Evolutionary conservation across 306 rosid genomes (phyloP), one percentile per base, ranked within the genome.

Genomic region (Rubus parviflorus): DNA sequence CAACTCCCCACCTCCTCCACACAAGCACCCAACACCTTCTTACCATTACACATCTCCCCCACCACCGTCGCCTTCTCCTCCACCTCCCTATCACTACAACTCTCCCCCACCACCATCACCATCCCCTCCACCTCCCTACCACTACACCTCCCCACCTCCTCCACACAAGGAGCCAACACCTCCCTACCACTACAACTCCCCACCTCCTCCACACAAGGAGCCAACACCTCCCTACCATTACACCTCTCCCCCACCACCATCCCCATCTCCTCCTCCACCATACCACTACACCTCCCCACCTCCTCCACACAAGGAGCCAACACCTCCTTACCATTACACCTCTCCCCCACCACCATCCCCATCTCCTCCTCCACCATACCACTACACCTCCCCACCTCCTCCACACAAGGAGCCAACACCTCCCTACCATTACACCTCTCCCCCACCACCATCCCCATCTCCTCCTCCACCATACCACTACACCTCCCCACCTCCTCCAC

Each of bases 121-220:
- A n/a, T n/a, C 52, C 5, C 79, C 77, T 0, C 81, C 81, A 0
- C 84, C 71, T 16, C 77, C 82, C 0, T 86, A 86, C 60, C 52
- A 72, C 2, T 85, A 87, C 75, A 73, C 75, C 0, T 70, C 73
- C 0, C 74, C 81, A 0, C 88, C 83, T 0, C 85, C 81, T 0
- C 88, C 85, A 5, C 88, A 0, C 81, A 43, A 0, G 79, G 54
- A 82, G 70, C 73, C 75, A 77, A 0, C 80, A 7, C 83, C 79
- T 7, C 83, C 89, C 15, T 90, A 89, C 62, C 64, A 74, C 65
- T 85, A 90, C 79, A 57, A 85, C 90, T 23, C 94, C 94, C 0
- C 37, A 10, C 16, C 52, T 8, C 79, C 77, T 0, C 81, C 83
- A 35, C 83, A 0, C 81, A 43, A 0, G 79, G 54, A 82, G 70